Evolutionary conservation across 2,329 filamentous ascomycete species (phyloP).

Genomic region (Eurotiales sp.): DNA sequence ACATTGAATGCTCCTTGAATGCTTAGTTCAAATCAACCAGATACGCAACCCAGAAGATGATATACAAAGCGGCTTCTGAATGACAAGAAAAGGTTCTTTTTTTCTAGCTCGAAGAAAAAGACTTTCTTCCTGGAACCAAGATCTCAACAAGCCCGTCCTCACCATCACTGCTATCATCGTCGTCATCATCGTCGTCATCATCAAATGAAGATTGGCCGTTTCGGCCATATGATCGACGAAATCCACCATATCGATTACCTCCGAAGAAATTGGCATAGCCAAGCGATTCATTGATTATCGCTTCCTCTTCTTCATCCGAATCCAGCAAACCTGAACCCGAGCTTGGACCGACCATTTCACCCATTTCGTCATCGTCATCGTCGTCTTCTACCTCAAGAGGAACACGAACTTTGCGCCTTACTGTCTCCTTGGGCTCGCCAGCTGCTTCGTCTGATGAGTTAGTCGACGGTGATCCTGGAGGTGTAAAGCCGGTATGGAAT

Average conservation of each 20-base stretch:
- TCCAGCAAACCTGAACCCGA: constrained; percentile 41
- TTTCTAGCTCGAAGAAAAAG: constrained; percentile 18
- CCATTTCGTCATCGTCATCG: constrained; percentile 41
- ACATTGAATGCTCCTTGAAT: constrained; percentile 6
- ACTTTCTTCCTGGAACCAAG: constrained; percentile 39
- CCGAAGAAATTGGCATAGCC: constrained; percentile 65
- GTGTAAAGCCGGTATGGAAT: constrained; percentile 37
- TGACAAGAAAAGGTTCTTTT: neutral
- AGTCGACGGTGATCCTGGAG: constrained; percentile 36
- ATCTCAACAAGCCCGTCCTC: constrained; percentile 44
- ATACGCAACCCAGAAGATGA: constrained; percentile 10
- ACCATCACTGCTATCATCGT: constrained; percentile 43
- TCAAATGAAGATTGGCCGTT: constrained; percentile 26
- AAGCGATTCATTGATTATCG: constrained; percentile 59
- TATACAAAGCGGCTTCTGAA: constrained; percentile 8
- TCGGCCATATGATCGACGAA: constrained; percentile 28
- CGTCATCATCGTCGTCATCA: constrained; percentile 39
- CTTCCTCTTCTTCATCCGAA: constrained; percentile 53
- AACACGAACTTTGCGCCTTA: constrained; percentile 43
- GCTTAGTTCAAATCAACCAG: neutral
- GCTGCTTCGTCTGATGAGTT: constrained; percentile 41
- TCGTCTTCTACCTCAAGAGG: constrained; percentile 59
- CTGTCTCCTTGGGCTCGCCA: constrained; percentile 34
- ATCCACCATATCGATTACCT: constrained; percentile 40
- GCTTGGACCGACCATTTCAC: constrained; percentile 44